Evolutionary conservation across 768 basidiomycete species (phyloP), one percentile per base, ranked within the genome.

Genomic region (Holtermannia corniformis): DNA sequence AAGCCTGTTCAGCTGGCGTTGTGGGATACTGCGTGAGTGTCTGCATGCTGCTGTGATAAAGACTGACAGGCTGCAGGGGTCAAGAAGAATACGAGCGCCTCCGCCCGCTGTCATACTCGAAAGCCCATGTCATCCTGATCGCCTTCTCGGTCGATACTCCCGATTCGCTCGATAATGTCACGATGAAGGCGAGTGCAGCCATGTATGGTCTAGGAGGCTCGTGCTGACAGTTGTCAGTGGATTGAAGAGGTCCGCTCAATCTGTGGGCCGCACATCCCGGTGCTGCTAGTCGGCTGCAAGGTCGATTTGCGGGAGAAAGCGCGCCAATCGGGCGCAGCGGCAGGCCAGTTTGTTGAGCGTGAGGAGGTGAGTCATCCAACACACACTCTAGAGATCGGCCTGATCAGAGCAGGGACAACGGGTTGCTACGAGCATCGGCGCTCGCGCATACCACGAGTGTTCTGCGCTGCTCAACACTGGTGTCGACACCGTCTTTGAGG

Each of bases 31-130:
- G 95, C 95, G 92, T 95, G 72, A 74, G 87, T 83, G 11, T 3
- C 49, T 37, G n/a, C n/a, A n/a, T n/a, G 21, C 22, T 40, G 21
- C 20, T 7, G 37, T 24, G 1, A 21, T 22, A 22, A 23, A 32
- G 22, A 10, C 20, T 24, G 3, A 25, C 52, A 20, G 4, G 46
- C 47, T 50, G 52, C 68, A 95, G 92, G 66, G 92, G 93, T 44
- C 92, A 96, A 76, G 93, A 99, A 77, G 93, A 95, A 76, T 96
- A 99, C 72, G 93, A 97, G 85, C 85, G 93, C 59, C 78, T 97
- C 65, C 83, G 95, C 62, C 95, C 95, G 44, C 81, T 99, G 74
- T 95, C 91, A 44, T 97, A 97, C 75, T 90, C 91, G 49, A 89
- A 95, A 77, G 95, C 93, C 55, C 95, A 99, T 74, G 88, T 99